Percentiles rank a stretch among this genome's conserved stretches.
phyloP scores from a whole-genome alignment of 768 basidiomycete genomes.

The Termitomyces bulborhizus region DNA sequence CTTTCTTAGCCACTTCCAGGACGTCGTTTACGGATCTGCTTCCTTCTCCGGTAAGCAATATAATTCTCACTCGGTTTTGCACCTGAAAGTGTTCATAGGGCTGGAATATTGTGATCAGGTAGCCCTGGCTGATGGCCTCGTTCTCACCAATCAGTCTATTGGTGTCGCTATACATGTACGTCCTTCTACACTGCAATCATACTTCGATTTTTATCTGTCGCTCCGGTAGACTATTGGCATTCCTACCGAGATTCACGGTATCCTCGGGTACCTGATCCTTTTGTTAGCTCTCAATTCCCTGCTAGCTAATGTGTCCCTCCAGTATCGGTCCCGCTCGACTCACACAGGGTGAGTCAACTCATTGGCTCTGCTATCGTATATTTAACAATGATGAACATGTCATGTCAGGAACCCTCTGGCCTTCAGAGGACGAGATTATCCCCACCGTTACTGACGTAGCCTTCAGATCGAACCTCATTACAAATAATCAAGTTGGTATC shows the following conservation, averaged over 20 bases:
- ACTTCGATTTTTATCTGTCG: neutral
- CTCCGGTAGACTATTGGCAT: slow-evolving; percentile 32
- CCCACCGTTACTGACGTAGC: slow-evolving; percentile 59
- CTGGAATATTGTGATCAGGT: slow-evolving; percentile 22
- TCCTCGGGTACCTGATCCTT: slow-evolving; percentile 41
- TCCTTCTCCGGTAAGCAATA: slow-evolving; percentile 40
- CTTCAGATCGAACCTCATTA: slow-evolving; percentile 32
- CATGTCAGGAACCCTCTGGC: slow-evolving; percentile 25
- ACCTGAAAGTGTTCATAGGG: slow-evolving; percentile 35
- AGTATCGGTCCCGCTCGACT: slow-evolving; percentile 58
- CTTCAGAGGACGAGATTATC: slow-evolving; percentile 21
- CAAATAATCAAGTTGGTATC: slow-evolving; percentile 35
- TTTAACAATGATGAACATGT: neutral
- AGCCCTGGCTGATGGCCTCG: slow-evolving; percentile 39
- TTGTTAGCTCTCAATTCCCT: neutral
- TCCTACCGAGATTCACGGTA: slow-evolving; percentile 45
- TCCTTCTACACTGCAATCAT: neutral
- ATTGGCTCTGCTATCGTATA: neutral
- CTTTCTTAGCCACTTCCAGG: slow-evolving; percentile 19
- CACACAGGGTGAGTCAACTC: slow-evolving; percentile 32
- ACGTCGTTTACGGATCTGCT: slow-evolving; percentile 54
- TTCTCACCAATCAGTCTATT: slow-evolving; percentile 51
- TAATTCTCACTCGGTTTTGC: neutral
- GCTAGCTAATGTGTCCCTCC: neutral
- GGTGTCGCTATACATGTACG: slow-evolving; percentile 43